phyloP scores from a whole-genome alignment of 2,329 filamentous ascomycete genomes.

The Ophiostoma sp. region DNA sequence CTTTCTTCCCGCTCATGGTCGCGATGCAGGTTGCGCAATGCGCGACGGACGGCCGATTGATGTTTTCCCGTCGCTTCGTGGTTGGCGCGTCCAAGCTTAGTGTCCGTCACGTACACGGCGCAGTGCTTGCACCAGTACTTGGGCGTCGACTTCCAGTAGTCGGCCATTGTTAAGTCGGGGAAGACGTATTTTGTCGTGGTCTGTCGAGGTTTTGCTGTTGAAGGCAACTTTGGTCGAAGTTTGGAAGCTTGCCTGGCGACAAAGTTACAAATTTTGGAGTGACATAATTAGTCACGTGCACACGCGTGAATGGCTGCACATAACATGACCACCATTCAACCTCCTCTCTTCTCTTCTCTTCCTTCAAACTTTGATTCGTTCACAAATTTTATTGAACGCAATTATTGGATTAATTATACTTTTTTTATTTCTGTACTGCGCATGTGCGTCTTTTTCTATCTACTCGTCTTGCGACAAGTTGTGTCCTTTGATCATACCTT shows the following conservation, averaged over 20 bases:
- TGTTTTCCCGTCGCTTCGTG: conserved; percentile 86
- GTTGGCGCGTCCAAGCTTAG: conserved; percentile 82
- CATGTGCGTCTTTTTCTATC: conserved; percentile 1
- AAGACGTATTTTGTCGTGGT: not conserved
- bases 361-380: not conserved
- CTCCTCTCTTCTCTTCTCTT: not conserved
- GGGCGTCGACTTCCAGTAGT: conserved; percentile 98
- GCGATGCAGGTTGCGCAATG: conserved; percentile 84
- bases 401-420: conserved; percentile 7
- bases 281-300: not conserved
- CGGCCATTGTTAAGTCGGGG: conserved; percentile 66
- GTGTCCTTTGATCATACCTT: too few relatives aligned
- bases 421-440: not conserved
- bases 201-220: not conserved
- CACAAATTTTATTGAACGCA: not conserved
- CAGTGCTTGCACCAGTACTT: conserved; percentile 99
- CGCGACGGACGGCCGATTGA: conserved; percentile 82
- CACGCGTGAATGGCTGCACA: not conserved
- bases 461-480: not conserved
- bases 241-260: not conserved
- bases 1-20: conserved; percentile 77
- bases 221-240: not conserved
- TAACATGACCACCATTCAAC: not conserved
- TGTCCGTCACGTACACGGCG: conserved; percentile 85
- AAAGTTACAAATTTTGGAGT: not conserved